Base-by-base conservation (phyloP, 2,329 filamentous ascomycete species). In the Aureobasidium sp. region DNA sequence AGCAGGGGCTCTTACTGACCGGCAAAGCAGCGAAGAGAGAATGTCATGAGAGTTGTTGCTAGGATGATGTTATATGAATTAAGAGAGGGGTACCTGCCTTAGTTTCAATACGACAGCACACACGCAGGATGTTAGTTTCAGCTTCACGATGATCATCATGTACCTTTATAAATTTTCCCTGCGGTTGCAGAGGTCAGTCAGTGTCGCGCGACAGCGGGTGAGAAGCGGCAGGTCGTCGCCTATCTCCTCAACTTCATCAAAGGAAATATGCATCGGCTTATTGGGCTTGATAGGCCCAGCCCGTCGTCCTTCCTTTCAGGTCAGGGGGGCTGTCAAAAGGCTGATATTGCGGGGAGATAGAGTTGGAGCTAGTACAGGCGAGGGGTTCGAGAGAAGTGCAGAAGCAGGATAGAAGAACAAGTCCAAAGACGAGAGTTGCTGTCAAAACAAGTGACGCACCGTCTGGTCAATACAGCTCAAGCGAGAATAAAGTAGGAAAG, bases 311-410 rank as follows among this genome's bases (percentile, higher is more conserved):
- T 41, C 36, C 37, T 42, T 39, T 42, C 37, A 29, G 2, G 51
- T 29, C 51, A 55, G 20, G 37, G 52, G 31, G 53, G 53, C 22
- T 45, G 22, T 37, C 34, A 27, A 42, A 20, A 42, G 41, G n/a
- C 51, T 39, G 52, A 57, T 45, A 36, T 57, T 57, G 53, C 53
- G 53, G 53, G 53, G 53, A 57, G 45, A 36, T 57, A 57, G 11
- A 31, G 53, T 57, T 57, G 37, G 31, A 36, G 53, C 53, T 57
- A 57, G 41, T 22, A n/a, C 1, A 45, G 37, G 27, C 41, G 53
- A 57, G 53, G 53, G 53, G 39, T 45, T 57, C 53, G 17, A 57
- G 22, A 31, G 37, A 42, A 57, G 17, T 34, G 27, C n/a, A 44
- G 53, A 39, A 57, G 53, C 39, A 57, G 22, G 41, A 34, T 42